Conservation (phyloP, 352 stramenopile genomes). For the Pythium utonaiense region DNA sequence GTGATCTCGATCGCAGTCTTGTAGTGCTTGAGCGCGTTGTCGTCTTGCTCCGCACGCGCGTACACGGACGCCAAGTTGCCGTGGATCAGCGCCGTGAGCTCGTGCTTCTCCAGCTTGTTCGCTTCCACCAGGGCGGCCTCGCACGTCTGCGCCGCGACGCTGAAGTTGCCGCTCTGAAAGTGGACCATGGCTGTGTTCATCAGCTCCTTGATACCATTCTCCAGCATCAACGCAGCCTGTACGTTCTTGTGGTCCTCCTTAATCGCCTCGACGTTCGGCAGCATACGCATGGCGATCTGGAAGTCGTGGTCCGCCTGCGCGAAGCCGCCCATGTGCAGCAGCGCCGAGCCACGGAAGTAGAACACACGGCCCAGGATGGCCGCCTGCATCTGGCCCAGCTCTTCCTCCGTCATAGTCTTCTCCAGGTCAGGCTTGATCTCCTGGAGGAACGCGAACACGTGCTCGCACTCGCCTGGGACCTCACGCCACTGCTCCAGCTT, state of each 20-base stretch:
- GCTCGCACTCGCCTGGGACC: conserved; percentile 39
- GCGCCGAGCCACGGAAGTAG: conserved; percentile 66
- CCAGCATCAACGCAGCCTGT: conserved; percentile 35
- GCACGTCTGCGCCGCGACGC: conserved; percentile 45
- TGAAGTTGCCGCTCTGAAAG: conserved; percentile 56
- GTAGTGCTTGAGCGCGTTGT: conserved; percentile 61
- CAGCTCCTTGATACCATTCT: conserved; percentile 50
- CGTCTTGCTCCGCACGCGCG: conserved; percentile 46
- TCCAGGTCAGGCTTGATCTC: conserved; percentile 37
- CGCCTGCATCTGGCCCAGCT: conserved; percentile 22
- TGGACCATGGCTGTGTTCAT: conserved; percentile 51
- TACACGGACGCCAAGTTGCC: conserved; percentile 61
- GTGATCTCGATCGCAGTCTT: conserved; percentile 40
- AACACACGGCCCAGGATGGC: conserved; percentile 42
- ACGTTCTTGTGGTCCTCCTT: conserved; percentile 54
- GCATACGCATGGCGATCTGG: conserved; percentile 40
- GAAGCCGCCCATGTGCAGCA: conserved; percentile 41
- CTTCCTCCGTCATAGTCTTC: conserved; percentile 18
- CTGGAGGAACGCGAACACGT: conserved; percentile 44
- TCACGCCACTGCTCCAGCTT: conserved; percentile 54
- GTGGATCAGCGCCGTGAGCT: conserved; percentile 65
- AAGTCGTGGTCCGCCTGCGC: conserved; percentile 46
- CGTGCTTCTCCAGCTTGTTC: conserved; percentile 49
- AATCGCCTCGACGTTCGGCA: conserved; percentile 46
- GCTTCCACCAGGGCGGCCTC: conserved; percentile 42